Base-by-base conservation (phyloP, 2,329 filamentous ascomycete genomes). In the Ceratocystis colombiana region DNA sequence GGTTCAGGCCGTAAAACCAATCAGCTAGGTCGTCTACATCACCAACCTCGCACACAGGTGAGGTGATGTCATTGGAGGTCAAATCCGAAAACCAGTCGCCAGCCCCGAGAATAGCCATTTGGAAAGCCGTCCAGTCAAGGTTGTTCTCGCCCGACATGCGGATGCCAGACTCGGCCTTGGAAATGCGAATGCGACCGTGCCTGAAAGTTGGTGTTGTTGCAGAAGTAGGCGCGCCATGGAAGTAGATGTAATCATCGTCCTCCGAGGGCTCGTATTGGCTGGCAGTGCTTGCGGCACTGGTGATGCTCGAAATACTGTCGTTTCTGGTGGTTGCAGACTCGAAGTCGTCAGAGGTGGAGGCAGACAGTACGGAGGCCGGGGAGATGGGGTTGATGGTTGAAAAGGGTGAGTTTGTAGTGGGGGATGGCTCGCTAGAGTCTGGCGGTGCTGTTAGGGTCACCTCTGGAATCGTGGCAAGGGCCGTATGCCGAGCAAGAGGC, bases 81-180 rank as follows among this genome's bases (percentile, higher is more conserved):
- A 74, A 63, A 80, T 80, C 20, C 74, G 78, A 75, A 57, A 81
- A 76, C 69, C 83, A 81, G 37, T 80, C 81, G 1, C 80, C 80
- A 4, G 81, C 82, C 53, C 83, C 83, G 0, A 82, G 74, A 62
- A 86, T 84, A 17, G 84, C 83, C 79, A 85, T 84, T 73, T 87
- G 84, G 71, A 85, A 86, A 2, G 83, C 83, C 5, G 80, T 84
- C 83, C 83, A 86, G 75, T 87, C 83, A 2, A 86, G 73, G 7
- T 76, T 79, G 61, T 81, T 66, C 22, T 70, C 69, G 17, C 61
- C 57, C 30, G 64, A 22, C 61, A 66, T 62, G 20, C 65, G 66
- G 41, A 69, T 65, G 25, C 73, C 70, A 6, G 78, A 71, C 62
- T 82, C 78, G 2, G 76, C 73, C 70, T 79, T 80, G 64, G 77